These are phyloP conservation scores for Pleoardoris graminearum DNA, from an alignment of 2,329 filamentous ascomycete genomes.

Conservation along the genomic window DNA sequence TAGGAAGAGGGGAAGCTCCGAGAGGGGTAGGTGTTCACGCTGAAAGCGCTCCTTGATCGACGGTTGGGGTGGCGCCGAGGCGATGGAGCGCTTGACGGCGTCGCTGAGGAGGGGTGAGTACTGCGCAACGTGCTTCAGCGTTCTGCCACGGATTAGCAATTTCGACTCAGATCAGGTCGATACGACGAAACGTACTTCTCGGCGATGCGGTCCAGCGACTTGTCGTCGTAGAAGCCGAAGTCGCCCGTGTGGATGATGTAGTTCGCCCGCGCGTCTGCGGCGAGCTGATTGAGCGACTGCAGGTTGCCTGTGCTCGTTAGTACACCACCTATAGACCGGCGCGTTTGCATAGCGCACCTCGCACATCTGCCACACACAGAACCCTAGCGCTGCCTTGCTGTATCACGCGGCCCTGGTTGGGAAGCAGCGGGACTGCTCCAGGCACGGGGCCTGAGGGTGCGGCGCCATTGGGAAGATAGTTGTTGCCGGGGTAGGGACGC, in stretches of 20 bases:
- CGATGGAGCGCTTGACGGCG: constrained; percentile 67
- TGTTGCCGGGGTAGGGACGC: constrained; percentile 53
- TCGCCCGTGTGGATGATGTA: constrained; percentile 99
- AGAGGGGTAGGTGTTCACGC: constrained; percentile 82
- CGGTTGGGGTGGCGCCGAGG: constrained; percentile 66
- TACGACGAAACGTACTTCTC: constrained; percentile 73
- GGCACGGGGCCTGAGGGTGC: constrained; percentile 48
- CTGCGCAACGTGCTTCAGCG: constrained; percentile 95
- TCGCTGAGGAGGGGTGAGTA: constrained; percentile 94
- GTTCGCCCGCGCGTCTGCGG: constrained; percentile 90
- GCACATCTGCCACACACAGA: constrained; percentile 57
- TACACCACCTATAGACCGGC: background rate
- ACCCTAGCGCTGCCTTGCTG: constrained; percentile 54
- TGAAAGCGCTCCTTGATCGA: constrained; percentile 82
- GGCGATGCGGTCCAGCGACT: constrained; percentile 92
- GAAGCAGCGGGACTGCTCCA: constrained; percentile 53
- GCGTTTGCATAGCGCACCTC: constrained; percentile 46
- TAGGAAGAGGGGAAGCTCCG: constrained; percentile 87
- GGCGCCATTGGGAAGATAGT: constrained; percentile 53
- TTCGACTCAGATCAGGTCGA: background rate
- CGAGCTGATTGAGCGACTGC: constrained; percentile 92
- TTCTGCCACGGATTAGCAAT: constrained; percentile 59
- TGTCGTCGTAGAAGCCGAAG: constrained; percentile 98
- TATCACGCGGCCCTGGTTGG: constrained; percentile 57
- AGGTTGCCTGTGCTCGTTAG: constrained; percentile 73